Evolutionary conservation across 805 yeast species (phyloP).

Genomic region (Starmera caribaea): DNA sequence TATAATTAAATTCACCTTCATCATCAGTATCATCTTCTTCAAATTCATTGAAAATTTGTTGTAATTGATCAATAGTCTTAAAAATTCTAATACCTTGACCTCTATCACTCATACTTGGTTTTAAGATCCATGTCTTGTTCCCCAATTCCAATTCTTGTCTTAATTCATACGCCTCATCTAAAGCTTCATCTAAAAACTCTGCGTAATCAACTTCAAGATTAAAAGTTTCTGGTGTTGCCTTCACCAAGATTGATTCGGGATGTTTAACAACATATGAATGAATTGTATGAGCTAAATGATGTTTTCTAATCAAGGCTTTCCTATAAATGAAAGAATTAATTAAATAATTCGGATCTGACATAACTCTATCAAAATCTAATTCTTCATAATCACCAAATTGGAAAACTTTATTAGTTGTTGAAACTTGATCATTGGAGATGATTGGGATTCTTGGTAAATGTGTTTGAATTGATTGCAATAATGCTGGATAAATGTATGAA

Average conservation of each 20-base stretch:
- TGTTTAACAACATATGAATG: constrained; percentile 64
- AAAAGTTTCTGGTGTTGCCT: constrained; percentile 65
- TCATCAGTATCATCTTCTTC: constrained; percentile 65
- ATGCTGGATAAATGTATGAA: constrained; percentile 33
- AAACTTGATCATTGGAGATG: constrained; percentile 3
- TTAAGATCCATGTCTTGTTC: constrained; percentile 72
- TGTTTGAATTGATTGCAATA: constrained; percentile 20
- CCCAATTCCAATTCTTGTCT: constrained; percentile 63
- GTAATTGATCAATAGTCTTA: constrained; percentile 68
- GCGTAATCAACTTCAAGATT: constrained; percentile 89
- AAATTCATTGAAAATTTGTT: constrained; percentile 73
- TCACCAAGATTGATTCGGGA: constrained; percentile 51
- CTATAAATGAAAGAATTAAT: constrained; percentile 79
- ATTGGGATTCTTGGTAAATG: constrained; percentile 26
- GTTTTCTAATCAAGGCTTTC: constrained; percentile 86
- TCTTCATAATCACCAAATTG: constrained; percentile 91
- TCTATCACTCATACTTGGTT: constrained; percentile 95
- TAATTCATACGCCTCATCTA: constrained; percentile 88
- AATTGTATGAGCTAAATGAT: constrained; percentile 80
- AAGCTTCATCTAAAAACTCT: constrained; percentile 86
- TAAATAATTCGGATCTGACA: constrained; percentile 38
- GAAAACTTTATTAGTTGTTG: constrained; percentile 30
- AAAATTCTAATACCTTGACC: constrained; percentile 93
- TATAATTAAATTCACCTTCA: constrained; percentile 39
- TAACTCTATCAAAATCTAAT: constrained; percentile 60